A percentile compares a stretch with the other conserved stretches of the same genome.
These are phyloP conservation scores for Fraxinus greggii DNA, from an alignment of 305 asterid genomes.

Conservation along the genomic window DNA sequence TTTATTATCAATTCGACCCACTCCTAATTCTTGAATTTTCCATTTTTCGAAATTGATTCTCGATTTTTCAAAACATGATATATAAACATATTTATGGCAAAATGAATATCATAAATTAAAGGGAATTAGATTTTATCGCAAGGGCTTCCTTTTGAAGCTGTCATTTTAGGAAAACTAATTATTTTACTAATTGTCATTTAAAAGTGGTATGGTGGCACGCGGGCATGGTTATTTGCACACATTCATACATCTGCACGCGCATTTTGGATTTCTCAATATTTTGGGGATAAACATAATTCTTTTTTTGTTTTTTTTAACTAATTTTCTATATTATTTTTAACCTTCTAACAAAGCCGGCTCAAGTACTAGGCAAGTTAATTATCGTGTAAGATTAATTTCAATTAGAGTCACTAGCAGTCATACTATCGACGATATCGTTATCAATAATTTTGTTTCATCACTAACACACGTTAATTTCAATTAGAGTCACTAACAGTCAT, in stretches of 20 bases:
- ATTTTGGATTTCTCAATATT: conserved; percentile 30
- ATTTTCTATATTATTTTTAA: background rate
- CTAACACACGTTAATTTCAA: background rate
- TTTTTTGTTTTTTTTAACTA: no score
- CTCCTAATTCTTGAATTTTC: background rate
- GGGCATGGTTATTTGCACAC: conserved; percentile 39
- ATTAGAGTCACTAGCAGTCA: no score
- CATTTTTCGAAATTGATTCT: background rate
- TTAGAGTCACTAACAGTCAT: background rate
- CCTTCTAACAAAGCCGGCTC: background rate
- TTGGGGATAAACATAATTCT: background rate
- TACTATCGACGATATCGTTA: background rate
- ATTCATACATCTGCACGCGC: conserved; percentile 61
- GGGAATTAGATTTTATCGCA: conserved; percentile 5
- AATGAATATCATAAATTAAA: background rate
- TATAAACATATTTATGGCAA: background rate
- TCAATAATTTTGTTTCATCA: background rate
- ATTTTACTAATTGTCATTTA: conserved; percentile 11
- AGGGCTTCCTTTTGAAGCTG: conserved; percentile 16
- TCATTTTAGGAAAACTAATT: conserved; percentile 22
- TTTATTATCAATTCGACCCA: background rate
- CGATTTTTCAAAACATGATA: background rate
- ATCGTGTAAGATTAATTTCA: no score
- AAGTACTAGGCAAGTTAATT: no score
- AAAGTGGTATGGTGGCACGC: conserved; percentile 45